Base-by-base conservation (phyloP, 2,329 filamentous ascomycete species). In the Setomelanomma holmii region DNA sequence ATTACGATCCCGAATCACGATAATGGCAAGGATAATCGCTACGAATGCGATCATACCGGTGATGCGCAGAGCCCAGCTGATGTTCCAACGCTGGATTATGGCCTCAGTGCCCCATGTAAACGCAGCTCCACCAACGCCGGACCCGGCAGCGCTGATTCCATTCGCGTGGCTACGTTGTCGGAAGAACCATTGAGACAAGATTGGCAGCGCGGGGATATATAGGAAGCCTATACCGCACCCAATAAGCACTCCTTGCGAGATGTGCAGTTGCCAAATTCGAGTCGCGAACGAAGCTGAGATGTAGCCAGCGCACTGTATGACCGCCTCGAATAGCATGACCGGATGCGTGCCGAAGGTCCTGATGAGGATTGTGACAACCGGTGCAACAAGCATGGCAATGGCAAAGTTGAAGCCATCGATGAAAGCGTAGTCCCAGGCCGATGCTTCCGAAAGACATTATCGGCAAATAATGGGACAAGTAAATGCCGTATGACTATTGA, bases 131-230 rank as follows among this genome's bases (percentile, higher is more conserved):
- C 77, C 78, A 7, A 76, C 62, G 0, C 78, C 78, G 4, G 74
- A 73, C 0, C 77, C 78, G 1, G 75, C 71, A 6, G 65, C 61
- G 11, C 67, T 69, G 20, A 80, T 69, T 0, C 76, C 76, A 22
- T 75, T 77, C 1, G 77, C 78, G 2, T 80, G 56, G 27, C 72
- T 74, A 0, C 79, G 63, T 12, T 63, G 65, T 16, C 57, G 66
- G 6, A 58, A 51, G 55, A 80, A 81, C 78, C 78, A 80, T 41
- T 80, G 75, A 1, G 73, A 69, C 1, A 76, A 54, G 3, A 79
- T 64, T 0, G 71, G 68, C 1, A 75, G 60, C 24, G 68, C 67
- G 1, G 76, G 74, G 3, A 76, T 72, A 35, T 73, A 78, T n/a
- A 78, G 56, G 11, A 74, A 73, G 0, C 76, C 76, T 5, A 79